Evolutionary conservation across 805 yeast species (phyloP).

Genomic region (Saccharomycopsis oosterbeekiorum): DNA sequence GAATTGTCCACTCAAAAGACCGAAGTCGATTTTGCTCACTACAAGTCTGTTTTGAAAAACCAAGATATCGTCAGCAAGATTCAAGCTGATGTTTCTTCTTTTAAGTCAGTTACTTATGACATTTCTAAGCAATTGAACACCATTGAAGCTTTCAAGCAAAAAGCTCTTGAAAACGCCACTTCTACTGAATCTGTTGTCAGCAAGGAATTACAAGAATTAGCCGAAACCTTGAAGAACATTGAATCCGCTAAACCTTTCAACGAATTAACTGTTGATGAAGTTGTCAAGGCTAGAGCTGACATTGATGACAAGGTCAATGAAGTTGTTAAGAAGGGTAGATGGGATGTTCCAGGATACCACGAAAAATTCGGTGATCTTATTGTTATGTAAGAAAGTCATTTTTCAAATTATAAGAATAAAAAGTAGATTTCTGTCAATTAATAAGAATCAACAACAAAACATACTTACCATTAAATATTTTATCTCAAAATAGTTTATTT

Average conservation of each 20-base stretch:
- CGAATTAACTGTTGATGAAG: slow-evolving; percentile 92
- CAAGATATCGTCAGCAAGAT: slow-evolving; percentile 67
- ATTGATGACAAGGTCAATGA: slow-evolving; percentile 90
- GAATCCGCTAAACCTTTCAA: slow-evolving; percentile 97
- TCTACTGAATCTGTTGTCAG: slow-evolving; percentile 83
- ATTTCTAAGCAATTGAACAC: slow-evolving; percentile 83
- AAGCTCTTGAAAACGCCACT: slow-evolving; percentile 93
- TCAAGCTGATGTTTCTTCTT: slow-evolving; percentile 62
- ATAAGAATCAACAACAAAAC: not conserved
- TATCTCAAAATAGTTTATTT: not conserved
- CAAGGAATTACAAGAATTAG: slow-evolving; percentile 76
- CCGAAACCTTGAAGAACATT: slow-evolving; percentile 84
- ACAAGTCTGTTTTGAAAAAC: slow-evolving; percentile 77
- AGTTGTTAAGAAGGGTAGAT: slow-evolving; percentile 93
- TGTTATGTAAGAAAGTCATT: slow-evolving; percentile 49
- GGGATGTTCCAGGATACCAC: slow-evolving; percentile 97
- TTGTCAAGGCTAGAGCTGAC: slow-evolving; percentile 93
- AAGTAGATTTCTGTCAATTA: not conserved
- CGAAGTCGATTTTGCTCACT: slow-evolving; percentile 70
- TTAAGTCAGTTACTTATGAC: slow-evolving; percentile 80
- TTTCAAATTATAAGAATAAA: not conserved
- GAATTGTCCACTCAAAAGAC: slow-evolving; percentile 66
- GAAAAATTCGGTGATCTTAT: slow-evolving; percentile 97
- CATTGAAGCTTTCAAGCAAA: slow-evolving; percentile 86
- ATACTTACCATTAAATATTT: not conserved